A percentile compares a stretch with the other conserved stretches of the same genome.
phyloP scores from a whole-genome alignment of 2,329 filamentous ascomycete genomes.

The Neofusicoccum laricinum region DNA sequence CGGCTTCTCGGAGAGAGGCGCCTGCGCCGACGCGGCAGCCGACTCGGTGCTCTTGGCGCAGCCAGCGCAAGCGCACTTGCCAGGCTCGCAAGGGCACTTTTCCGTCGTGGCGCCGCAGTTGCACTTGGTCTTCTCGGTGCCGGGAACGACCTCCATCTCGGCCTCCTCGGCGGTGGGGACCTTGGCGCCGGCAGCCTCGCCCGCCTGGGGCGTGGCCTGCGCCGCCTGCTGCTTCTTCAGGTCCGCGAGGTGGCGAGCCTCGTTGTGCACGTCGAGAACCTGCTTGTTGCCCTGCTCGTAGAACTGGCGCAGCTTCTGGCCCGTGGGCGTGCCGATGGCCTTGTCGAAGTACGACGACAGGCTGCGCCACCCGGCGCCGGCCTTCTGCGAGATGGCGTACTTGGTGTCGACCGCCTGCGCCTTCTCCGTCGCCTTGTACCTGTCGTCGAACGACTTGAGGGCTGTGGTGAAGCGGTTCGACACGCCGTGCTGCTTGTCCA shows the following conservation, averaged over 20 bases:
- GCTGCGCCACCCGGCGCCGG: conserved; percentile 63
- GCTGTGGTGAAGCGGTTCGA: conserved; percentile 74
- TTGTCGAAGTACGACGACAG: conserved; percentile 92
- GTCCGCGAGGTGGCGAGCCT: conserved; percentile 83
- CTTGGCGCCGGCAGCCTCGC: conserved; percentile 31
- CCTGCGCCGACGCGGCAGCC: not conserved
- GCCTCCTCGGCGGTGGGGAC: conserved; percentile 31
- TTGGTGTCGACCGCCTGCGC: conserved; percentile 79
- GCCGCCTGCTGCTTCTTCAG: conserved; percentile 62
- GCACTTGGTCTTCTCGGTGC: conserved; percentile 45
- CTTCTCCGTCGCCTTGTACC: conserved; percentile 84
- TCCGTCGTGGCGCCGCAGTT: conserved; percentile 44
- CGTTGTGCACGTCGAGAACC: conserved; percentile 87
- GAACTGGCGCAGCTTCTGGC: conserved; percentile 82
- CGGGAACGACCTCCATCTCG: conserved; percentile 37
- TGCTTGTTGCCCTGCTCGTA: conserved; percentile 84
- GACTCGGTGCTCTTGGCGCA: conserved; percentile 46
- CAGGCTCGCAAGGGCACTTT: conserved; percentile 45
- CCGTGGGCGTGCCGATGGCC: conserved; percentile 80
- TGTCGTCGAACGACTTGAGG: conserved; percentile 73
- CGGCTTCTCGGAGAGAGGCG: conserved; percentile 1
- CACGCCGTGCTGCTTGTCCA: conserved; percentile 88
- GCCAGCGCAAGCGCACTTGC: conserved; percentile 46
- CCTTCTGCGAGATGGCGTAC: conserved; percentile 77
- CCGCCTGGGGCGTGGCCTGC: conserved; percentile 32